Percentiles rank a stretch among this genome's conserved stretches.
Evolutionary conservation across 805 yeast genomes (phyloP).

Genomic region (Torulaspora delbrueckii): DNA sequence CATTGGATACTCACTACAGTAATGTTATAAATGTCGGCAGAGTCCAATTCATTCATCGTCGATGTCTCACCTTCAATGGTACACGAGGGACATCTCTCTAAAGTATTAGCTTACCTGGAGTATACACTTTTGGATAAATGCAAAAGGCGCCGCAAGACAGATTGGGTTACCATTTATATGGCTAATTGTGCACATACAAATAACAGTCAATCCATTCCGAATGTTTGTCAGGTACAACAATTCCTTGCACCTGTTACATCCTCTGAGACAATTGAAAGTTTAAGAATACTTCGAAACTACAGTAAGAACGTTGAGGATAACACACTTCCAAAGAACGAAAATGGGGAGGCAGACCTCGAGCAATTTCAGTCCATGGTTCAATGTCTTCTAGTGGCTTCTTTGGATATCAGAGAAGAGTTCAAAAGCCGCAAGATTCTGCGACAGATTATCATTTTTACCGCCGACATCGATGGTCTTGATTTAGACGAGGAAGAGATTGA

Average conservation of each 20-base stretch:
- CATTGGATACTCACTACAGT: not conserved
- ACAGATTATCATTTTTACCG: conserved; percentile 29
- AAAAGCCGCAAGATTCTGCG: conserved; percentile 21
- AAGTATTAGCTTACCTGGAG: conserved; percentile 26
- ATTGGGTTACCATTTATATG: conserved; percentile 25
- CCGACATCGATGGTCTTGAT: conserved; percentile 25
- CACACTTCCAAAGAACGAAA: not conserved
- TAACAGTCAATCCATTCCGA: conserved; percentile 21
- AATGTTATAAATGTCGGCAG: conserved; percentile 16
- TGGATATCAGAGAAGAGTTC: conserved; percentile 25
- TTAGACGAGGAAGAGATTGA: conserved; percentile 24
- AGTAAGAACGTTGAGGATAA: conserved; percentile 1
- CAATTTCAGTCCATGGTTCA: conserved; percentile 17
- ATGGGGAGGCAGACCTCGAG: not conserved
- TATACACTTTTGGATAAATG: conserved; percentile 27
- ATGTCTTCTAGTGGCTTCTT: conserved; percentile 23
- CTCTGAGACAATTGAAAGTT: conserved; percentile 5
- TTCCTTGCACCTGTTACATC: conserved; percentile 26
- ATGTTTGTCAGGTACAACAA: conserved; percentile 18
- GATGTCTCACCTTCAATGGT: conserved; percentile 26
- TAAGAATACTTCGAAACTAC: conserved; percentile 12
- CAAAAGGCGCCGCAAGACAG: conserved; percentile 30
- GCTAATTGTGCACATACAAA: conserved; percentile 17
- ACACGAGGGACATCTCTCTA: conserved; percentile 9
- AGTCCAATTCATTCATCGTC: conserved; percentile 27